Conservation (phyloP, 345 rosid species). For the Moringa oleifera region DNA sequence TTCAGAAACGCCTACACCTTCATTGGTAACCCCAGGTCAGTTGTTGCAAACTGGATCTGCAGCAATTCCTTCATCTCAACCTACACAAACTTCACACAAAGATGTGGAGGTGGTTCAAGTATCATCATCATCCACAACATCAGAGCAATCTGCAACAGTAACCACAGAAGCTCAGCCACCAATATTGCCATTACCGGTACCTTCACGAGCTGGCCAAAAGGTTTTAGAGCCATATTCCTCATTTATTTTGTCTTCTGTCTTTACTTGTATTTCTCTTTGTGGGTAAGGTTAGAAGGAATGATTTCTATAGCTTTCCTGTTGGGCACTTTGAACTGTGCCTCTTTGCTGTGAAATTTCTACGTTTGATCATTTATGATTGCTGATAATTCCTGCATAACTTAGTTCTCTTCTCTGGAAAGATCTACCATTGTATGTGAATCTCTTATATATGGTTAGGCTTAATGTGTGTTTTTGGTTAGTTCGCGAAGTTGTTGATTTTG, state of each 20-base stretch:
- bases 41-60: constrained; percentile 53
- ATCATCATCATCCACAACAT: constrained; percentile 34
- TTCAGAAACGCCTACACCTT: constrained; percentile 41
- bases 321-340: background rate
- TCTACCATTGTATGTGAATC: too few relatives aligned
- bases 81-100: constrained; percentile 46
- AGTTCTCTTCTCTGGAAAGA: too few relatives aligned
- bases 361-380: too few relatives aligned
- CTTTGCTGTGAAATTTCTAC: background rate
- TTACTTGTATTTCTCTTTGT: background rate
- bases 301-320: background rate
- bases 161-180: constrained; percentile 70
- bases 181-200: constrained; percentile 73
- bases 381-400: too few relatives aligned
- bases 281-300: background rate
- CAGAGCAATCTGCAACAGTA: constrained; percentile 41
- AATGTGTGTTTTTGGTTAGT: too few relatives aligned
- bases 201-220: constrained; percentile 48
- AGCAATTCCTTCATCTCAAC: constrained; percentile 32
- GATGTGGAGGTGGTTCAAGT: constrained; percentile 70
- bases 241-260: background rate
- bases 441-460: too few relatives aligned
- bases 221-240: constrained; percentile 14
- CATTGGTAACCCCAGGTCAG: constrained; percentile 74
- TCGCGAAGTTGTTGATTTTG: too few relatives aligned